These are phyloP conservation scores for Alternaria sp. DNA, from an alignment of 2,329 filamentous ascomycete species.

Conservation along the genomic window DNA sequence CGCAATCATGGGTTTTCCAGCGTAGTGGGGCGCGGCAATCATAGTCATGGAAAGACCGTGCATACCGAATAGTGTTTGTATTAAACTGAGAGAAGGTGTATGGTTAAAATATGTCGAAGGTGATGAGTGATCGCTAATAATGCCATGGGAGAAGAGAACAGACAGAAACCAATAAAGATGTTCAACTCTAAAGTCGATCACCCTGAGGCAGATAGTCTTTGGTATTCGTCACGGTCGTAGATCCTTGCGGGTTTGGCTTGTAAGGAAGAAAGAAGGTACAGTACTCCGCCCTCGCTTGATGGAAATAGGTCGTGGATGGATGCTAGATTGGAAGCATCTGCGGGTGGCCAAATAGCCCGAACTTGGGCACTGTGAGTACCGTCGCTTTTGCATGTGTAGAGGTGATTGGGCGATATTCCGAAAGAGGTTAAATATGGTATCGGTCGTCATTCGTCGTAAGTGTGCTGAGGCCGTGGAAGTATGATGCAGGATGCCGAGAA, in stretches of 20 bases:
- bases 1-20: not conserved
- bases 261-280: constrained; percentile 32
- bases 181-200: constrained; percentile 48
- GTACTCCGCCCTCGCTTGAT: constrained; percentile 27
- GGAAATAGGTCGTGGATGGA: constrained; percentile 24
- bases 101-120: constrained; percentile 26
- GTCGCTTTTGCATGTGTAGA: constrained; percentile 41
- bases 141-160: constrained; percentile 11
- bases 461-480: constrained; percentile 34
- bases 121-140: constrained; percentile 12
- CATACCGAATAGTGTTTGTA: constrained; percentile 44
- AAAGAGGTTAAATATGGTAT: constrained; percentile 46
- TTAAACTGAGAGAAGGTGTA: constrained; percentile 18
- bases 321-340: constrained; percentile 27
- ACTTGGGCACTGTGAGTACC: constrained; percentile 21
- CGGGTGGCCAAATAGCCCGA: constrained; percentile 23
- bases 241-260: constrained; percentile 35
- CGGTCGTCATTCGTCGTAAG: constrained; percentile 39
- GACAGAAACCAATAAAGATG: constrained; percentile 38
- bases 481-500: constrained; percentile 40
- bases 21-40: not conserved
- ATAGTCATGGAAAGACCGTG: constrained; percentile 25
- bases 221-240: constrained; percentile 46
- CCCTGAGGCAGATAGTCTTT: constrained; percentile 50
- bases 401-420: constrained; percentile 34